These are phyloP conservation scores for Neophaeococcomyces aloes DNA, from an alignment of 2,329 filamentous ascomycete species.

Conservation along the genomic window DNA sequence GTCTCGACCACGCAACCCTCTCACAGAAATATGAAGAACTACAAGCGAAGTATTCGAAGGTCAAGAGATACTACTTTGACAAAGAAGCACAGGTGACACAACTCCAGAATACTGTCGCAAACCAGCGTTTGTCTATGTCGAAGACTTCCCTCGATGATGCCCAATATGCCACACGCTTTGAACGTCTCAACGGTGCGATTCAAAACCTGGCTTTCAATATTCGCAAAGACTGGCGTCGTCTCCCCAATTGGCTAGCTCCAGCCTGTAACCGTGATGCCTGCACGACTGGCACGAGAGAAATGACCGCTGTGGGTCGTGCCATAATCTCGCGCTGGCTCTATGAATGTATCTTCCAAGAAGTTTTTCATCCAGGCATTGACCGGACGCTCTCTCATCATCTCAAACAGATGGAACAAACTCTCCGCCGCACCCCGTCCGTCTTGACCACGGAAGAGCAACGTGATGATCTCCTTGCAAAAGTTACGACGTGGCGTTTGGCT, in stretches of 20 bases:
- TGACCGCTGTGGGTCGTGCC: constrained; percentile 88
- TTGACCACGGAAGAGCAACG: constrained; percentile 42
- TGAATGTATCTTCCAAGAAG: constrained; percentile 80
- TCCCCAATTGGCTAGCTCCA: constrained; percentile 69
- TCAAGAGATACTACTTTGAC: constrained; percentile 96
- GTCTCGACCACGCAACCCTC: constrained; percentile 36
- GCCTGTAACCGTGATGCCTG: constrained; percentile 79
- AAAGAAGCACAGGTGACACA: constrained; percentile 82
- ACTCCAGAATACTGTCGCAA: constrained; percentile 92
- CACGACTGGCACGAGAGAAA: constrained; percentile 84
- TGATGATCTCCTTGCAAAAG: constrained; percentile 74
- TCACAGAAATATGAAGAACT: constrained; percentile 36
- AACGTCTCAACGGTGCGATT: constrained; percentile 82
- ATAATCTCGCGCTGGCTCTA: constrained; percentile 83
- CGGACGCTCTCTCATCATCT: constrained; percentile 62
- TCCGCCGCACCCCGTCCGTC: constrained; percentile 44
- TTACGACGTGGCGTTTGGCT: constrained; percentile 85
- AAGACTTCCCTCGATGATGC: constrained; percentile 90
- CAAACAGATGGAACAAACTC: constrained; percentile 78
- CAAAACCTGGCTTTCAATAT: constrained; percentile 94
- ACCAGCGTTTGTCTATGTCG: constrained; percentile 88
- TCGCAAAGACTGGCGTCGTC: constrained; percentile 77
- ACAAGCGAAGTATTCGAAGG: constrained; percentile 89
- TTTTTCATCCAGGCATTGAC: constrained; percentile 85
- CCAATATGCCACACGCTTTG: constrained; percentile 83